Evolutionary conservation across 768 basidiomycete genomes (phyloP), one percentile per base, ranked within the genome.

Genomic region (Neoboletus magnificus): DNA sequence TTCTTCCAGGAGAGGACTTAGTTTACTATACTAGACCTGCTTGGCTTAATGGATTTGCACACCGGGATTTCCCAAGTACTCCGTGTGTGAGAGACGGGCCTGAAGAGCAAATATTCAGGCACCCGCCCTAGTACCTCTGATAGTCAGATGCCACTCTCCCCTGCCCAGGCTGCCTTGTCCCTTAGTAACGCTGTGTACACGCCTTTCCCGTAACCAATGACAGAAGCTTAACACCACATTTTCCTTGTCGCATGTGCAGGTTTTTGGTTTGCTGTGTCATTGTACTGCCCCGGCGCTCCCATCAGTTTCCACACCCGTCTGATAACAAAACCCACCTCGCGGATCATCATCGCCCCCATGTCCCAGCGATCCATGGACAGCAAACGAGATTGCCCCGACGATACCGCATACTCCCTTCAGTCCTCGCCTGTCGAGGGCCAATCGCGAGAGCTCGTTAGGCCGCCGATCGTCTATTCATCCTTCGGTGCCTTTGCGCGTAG

Each of bases 1-100:
- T 93, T 93, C 78, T 93, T 93, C 67, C 89, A 92, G 71, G 91
- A 93, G 67, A 81, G 90, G 64, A 91, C 90, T 65, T 71, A 69
- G 54, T 49, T 25, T 39, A 16, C 27, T 48, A 16, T 48, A 44
- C 22, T 37, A 61, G 51, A 45, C 25, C 53, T n/a, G n/a, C 10
- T 33, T 48, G 36, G 50, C n/a, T 41, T 56, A 36, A 12, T 65
- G 44, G 30, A 46, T 40, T 44, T 50, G 39, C 18, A 22, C 35
- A 22, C 27, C 27, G 47, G 29, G 4, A 50, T 30, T 35, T 18
- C 9, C 47, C 5, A 23, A 18, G 10, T 42, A 10, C 4, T 10
- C 4, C 9, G 18, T n/a, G 9, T 25, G 42, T 43, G 25, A 43
- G 4, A 5, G 27, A 18, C 7, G 18, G 16, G 43, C 18, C 10